Evolutionary conservation across 2,329 filamentous ascomycete species (phyloP).

Genomic region (Pseudophaeomoniella oleicola): DNA sequence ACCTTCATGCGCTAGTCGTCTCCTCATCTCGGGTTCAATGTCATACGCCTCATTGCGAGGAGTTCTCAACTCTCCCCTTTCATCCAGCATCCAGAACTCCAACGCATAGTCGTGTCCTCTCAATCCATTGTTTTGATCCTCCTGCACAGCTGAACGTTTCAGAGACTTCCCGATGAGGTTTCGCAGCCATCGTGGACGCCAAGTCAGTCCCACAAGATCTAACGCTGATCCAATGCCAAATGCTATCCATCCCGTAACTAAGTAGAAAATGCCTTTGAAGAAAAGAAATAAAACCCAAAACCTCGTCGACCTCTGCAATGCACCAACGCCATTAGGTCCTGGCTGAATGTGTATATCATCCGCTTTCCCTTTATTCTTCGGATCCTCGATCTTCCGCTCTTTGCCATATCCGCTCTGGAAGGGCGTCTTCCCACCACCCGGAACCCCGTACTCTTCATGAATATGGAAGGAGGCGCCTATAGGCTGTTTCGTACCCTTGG

Average conservation of each 20-base stretch:
- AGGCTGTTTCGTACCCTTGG: slow-evolving; percentile 7
- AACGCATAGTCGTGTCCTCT: slow-evolving; percentile 15
- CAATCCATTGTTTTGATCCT: slow-evolving; percentile 11
- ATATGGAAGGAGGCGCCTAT: slow-evolving; percentile 14
- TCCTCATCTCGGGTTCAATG: slow-evolving; percentile 65
- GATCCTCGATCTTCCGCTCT: slow-evolving; percentile 30
- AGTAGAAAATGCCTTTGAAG: slow-evolving; percentile 55
- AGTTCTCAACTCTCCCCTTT: slow-evolving; percentile 39
- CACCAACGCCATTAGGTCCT: slow-evolving; percentile 53
- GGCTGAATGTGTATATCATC: slow-evolving; percentile 20
- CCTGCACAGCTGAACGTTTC: slow-evolving; percentile 6
- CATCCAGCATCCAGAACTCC: slow-evolving; percentile 40
- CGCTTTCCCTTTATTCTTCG: slow-evolving; percentile 9
- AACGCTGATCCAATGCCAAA: slow-evolving; percentile 40
- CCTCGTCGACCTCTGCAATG: slow-evolving; percentile 61
- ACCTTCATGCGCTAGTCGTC: slow-evolving; percentile 34
- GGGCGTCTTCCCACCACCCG: slow-evolving; percentile 15
- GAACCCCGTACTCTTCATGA: slow-evolving; percentile 13
- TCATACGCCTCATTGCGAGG: slow-evolving; percentile 55
- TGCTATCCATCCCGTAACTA: slow-evolving; percentile 46
- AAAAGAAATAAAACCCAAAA: slow-evolving; percentile 65
- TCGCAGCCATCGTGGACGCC: slow-evolving; percentile 49
- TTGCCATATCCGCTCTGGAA: slow-evolving; percentile 32
- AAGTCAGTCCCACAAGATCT: slow-evolving; percentile 43
- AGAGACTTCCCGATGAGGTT: slow-evolving; percentile 16